phyloP scores from a whole-genome alignment of 164 flowering plant genomes.

The Umbellularia californica region DNA sequence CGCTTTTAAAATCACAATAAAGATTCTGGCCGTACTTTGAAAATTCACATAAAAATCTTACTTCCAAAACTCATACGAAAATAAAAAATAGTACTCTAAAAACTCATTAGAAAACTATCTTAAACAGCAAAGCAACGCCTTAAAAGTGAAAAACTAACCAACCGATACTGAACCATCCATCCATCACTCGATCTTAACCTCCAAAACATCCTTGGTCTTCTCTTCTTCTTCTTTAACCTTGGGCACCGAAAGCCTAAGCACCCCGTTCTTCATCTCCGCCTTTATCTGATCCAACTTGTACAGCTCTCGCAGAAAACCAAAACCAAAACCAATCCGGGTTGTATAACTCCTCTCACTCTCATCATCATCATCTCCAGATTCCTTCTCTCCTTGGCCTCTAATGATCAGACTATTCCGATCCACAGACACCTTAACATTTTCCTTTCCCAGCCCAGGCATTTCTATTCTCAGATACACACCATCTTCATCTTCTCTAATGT shows the following conservation, averaged over 20 bases:
- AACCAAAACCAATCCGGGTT: slow-evolving; percentile 37
- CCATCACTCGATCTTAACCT: slow-evolving; percentile 42
- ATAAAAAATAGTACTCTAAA: too few species aligned
- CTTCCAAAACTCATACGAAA: too few species aligned
- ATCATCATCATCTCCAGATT: slow-evolving; percentile 34
- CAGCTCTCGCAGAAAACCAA: slow-evolving; percentile 33
- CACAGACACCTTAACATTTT: slow-evolving; percentile 54
- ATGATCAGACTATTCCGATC: slow-evolving; percentile 56
- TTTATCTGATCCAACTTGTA: slow-evolving; percentile 45
- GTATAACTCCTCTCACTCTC: slow-evolving; percentile 33
- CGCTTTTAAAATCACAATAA: too few species aligned
- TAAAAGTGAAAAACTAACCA: not conserved
- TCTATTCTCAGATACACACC: slow-evolving; percentile 45
- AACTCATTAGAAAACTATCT: not conserved
- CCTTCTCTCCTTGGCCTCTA: slow-evolving; percentile 43
- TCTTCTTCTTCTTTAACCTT: slow-evolving; percentile 63
- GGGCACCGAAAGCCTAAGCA: slow-evolving; percentile 52
- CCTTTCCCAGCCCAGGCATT: slow-evolving; percentile 70
- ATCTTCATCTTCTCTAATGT: slow-evolving; percentile 48
- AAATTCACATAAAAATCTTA: too few species aligned
- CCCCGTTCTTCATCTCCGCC: slow-evolving; percentile 86
- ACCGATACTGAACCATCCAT: not conserved
- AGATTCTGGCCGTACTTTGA: too few species aligned
- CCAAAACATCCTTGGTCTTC: slow-evolving; percentile 35
- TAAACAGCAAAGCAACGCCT: not conserved